phyloP scores from a whole-genome alignment of 192 early-diverging fungal genomes.

The Coemansia sp. region DNA sequence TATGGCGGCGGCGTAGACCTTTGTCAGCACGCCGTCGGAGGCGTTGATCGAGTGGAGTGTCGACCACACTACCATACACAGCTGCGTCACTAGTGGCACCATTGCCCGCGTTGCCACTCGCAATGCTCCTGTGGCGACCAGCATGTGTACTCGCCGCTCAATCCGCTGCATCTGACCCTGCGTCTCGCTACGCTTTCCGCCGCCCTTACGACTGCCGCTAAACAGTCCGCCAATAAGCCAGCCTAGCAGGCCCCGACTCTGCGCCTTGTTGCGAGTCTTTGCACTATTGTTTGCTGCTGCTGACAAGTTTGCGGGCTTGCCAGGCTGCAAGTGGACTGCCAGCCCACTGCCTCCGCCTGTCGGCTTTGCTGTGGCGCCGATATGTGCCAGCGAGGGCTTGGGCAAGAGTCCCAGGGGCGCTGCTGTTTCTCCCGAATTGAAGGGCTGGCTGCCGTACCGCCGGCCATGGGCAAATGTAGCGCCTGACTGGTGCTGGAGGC shows the following conservation, averaged over 20 bases:
- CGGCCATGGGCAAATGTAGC: background rate
- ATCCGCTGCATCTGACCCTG: slow-evolving; percentile 44
- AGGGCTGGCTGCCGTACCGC: background rate
- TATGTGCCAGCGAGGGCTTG: background rate
- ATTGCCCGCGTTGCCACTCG: slow-evolving; percentile 40
- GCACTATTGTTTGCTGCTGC: background rate
- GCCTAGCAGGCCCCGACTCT: background rate
- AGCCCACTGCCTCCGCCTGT: no score
- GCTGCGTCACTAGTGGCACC: slow-evolving; percentile 47
- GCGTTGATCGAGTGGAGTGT: slow-evolving; percentile 21
- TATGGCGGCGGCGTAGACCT: slow-evolving; percentile 24
- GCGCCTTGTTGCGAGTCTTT: background rate
- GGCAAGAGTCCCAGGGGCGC: background rate
- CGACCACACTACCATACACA: slow-evolving; percentile 49
- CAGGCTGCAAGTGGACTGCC: background rate
- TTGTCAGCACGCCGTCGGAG: background rate
- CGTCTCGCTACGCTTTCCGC: background rate
- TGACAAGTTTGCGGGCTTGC: background rate
- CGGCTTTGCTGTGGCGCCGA: background rate
- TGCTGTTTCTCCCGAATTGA: background rate
- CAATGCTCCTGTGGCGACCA: slow-evolving; percentile 42
- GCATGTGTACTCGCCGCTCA: slow-evolving; percentile 39
- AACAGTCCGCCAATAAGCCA: background rate
- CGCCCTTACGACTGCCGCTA: background rate
- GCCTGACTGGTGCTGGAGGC: background rate